Percentiles rank a stretch among this genome's conserved stretches.
Conservation (phyloP, 2,329 filamentous ascomycete species). For the Myriosclerotinia curreyana region DNA sequence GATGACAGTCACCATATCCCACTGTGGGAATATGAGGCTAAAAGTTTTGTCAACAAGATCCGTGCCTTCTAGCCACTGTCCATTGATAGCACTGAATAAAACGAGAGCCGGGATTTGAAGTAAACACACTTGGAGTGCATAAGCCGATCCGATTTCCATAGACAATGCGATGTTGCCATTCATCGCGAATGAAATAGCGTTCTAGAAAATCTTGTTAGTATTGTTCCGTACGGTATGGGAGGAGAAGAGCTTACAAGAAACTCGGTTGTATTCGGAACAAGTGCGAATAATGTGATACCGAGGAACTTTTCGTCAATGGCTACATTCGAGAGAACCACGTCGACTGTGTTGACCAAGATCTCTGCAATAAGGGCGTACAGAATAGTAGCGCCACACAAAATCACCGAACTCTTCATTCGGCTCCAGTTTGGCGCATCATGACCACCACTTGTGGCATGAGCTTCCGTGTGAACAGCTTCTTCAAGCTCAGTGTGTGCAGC, state of each 20-base stretch:
- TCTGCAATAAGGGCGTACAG: constrained; percentile 97
- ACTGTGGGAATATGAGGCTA: constrained; percentile 92
- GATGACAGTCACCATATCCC: constrained; percentile 98
- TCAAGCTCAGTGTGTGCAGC: constrained; percentile 37
- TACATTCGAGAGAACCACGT: constrained; percentile 87
- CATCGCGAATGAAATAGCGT: constrained; percentile 99
- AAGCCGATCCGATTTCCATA: constrained; percentile 98
- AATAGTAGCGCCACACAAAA: constrained; percentile 83
- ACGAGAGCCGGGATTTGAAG: constrained; percentile 92
- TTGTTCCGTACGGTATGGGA: constrained; percentile 1
- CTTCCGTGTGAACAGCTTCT: constrained; percentile 35
- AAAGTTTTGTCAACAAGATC: constrained; percentile 65
- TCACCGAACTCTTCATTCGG: constrained; percentile 81
- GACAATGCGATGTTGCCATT: constrained; percentile 98
- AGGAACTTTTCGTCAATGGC: constrained; percentile 96
- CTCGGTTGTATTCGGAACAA: constrained; percentile 97
- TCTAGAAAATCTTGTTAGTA: constrained; percentile 45
- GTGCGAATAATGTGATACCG: constrained; percentile 91
- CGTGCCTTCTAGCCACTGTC: constrained; percentile 51
- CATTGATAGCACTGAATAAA: constrained; percentile 79
- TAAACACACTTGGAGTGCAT: constrained; percentile 92
- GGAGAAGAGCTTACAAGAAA: constrained; percentile 68
- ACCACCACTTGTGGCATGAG: constrained; percentile 56
- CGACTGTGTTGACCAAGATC: constrained; percentile 93
- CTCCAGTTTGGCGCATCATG: constrained; percentile 99